A percentile compares a stretch with the other conserved stretches of the same genome.
Evolutionary conservation across 768 basidiomycete species (phyloP).

Genomic region (Rhizopogon roseolus): DNA sequence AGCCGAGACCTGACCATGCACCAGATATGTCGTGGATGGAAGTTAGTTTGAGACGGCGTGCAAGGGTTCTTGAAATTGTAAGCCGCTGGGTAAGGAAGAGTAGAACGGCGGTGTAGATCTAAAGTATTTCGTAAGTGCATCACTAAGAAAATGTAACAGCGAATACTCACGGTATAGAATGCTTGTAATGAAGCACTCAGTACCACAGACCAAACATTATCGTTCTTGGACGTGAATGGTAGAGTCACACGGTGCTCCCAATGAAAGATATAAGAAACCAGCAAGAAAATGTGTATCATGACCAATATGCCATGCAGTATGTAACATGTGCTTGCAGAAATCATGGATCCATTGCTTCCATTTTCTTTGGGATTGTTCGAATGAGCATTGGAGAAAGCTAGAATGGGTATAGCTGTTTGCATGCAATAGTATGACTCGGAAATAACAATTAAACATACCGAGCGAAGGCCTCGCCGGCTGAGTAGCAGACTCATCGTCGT

Average conservation of each 20-base stretch:
- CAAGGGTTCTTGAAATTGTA: not conserved
- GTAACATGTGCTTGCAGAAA: not conserved
- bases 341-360: not conserved
- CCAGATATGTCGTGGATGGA: constrained; percentile 3
- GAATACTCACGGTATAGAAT: not conserved
- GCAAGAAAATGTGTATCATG: constrained; percentile 1
- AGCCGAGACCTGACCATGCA: constrained; percentile 3
- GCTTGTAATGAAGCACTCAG: constrained; percentile 1
- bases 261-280: not conserved
- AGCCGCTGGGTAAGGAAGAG: constrained; percentile 2
- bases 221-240: not conserved
- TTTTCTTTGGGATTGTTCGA: no score
- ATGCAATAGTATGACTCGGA: not conserved
- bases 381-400: not conserved
- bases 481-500: not conserved
- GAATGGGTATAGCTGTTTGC: not conserved
- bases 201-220: not conserved
- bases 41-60: not conserved
- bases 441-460: not conserved
- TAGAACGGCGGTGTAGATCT: constrained; percentile 1
- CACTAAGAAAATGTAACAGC: not conserved
- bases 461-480: not conserved
- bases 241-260: not conserved
- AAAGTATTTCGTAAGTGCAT: not conserved
- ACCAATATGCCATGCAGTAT: constrained; percentile 4